Conservation (phyloP, 164 flowering plant species). For the Taxillus chinensis region DNA sequence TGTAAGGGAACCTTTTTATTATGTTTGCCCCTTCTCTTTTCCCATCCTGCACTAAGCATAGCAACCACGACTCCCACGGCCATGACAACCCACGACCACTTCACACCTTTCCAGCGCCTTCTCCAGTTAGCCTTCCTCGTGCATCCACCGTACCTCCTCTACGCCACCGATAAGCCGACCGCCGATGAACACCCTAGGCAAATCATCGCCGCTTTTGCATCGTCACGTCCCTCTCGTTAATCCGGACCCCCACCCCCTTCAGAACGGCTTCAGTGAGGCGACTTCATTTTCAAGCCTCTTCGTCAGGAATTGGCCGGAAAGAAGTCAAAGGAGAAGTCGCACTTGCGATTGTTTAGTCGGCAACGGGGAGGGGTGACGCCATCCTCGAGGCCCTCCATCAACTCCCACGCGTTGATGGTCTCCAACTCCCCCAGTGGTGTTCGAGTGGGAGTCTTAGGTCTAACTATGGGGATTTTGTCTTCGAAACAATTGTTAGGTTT, state of each 20-base stretch:
- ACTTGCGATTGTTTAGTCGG: conserved; percentile 17
- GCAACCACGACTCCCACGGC: conserved; percentile 81
- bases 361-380: too few species aligned
- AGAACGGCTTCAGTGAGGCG: too few species aligned
- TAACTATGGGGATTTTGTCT: conserved; percentile 43
- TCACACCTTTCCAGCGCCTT: conserved; percentile 47
- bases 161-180: conserved; percentile 63
- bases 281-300: too few species aligned
- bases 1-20: too few species aligned
- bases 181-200: conserved; percentile 73
- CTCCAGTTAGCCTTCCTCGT: conserved; percentile 73
- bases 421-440: conserved; percentile 89
- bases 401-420: too few species aligned
- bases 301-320: too few species aligned
- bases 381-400: too few species aligned
- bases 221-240: conserved; percentile 1
- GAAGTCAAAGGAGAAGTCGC: conserved; percentile 54
- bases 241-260: not conserved
- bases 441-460: too few species aligned
- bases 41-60: too few species aligned
- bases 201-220: not conserved
- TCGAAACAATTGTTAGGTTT: conserved; percentile 4
- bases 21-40: too few species aligned
- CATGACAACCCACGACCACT: conserved; percentile 26
- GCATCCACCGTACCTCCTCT: conserved; percentile 54